Evolutionary conservation across 1,139 yeast species (phyloP).

Genomic region (Magnusiomyces tetraspermus): DNA sequence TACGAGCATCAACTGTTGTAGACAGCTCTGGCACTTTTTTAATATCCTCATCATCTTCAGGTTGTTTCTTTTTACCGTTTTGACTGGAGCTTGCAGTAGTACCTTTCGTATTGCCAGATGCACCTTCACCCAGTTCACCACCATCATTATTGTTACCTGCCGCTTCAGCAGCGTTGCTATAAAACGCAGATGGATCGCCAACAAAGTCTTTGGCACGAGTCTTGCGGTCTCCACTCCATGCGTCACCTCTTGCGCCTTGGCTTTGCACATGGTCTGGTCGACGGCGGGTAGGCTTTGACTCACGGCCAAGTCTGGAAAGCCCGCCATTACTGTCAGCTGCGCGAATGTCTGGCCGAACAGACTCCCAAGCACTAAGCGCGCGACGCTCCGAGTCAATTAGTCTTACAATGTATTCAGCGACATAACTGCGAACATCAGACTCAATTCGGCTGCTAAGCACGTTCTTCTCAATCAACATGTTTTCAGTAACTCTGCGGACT

Average conservation of each 20-base stretch:
- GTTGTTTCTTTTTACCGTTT: constrained; percentile 24
- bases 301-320: constrained; percentile 73
- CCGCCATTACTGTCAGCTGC: constrained; percentile 76
- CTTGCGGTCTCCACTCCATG: constrained; percentile 45
- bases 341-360: constrained; percentile 62
- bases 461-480: constrained; percentile 66
- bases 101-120: too few relatives aligned
- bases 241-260: constrained; percentile 51
- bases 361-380: constrained; percentile 65
- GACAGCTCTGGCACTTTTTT: constrained; percentile 24
- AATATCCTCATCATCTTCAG: constrained; percentile 22
- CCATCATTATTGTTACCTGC: not conserved
- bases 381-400: constrained; percentile 83
- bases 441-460: constrained; percentile 52
- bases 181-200: constrained; percentile 17
- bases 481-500: constrained; percentile 73
- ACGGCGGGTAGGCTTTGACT: constrained; percentile 36
- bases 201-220: constrained; percentile 34
- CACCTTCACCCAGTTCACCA: constrained; percentile 15
- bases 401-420: constrained; percentile 55
- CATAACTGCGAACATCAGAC: constrained; percentile 41
- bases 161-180: constrained; percentile 4
- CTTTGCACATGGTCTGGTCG: constrained; percentile 27
- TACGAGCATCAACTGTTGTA: constrained; percentile 58
- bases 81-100: too few relatives aligned